Percentiles rank a stretch among this genome's conserved stretches.
phyloP scores from a whole-genome alignment of 352 stramenopile species.

The Globisporangium heterothallicum region DNA sequence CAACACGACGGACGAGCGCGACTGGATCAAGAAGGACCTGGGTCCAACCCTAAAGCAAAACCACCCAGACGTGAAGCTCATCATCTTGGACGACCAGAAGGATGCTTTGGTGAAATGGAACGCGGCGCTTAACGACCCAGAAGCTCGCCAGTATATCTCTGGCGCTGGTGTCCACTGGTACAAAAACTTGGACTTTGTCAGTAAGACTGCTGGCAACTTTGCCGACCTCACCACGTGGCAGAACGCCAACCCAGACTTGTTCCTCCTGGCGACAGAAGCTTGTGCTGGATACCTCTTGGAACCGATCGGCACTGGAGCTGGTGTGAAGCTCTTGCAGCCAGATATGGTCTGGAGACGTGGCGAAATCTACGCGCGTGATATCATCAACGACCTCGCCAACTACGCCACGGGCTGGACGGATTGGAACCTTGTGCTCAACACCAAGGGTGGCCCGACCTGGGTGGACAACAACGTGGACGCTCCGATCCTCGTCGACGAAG shows the following conservation, averaged over 20 bases:
- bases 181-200: constrained; percentile 53
- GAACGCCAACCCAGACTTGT: constrained; percentile 52
- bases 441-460: constrained; percentile 68
- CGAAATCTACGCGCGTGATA: constrained; percentile 80
- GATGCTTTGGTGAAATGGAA: constrained; percentile 40
- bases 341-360: constrained; percentile 54
- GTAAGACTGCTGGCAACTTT: constrained; percentile 40
- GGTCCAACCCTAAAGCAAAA: constrained; percentile 56
- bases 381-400: constrained; percentile 83
- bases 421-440: constrained; percentile 87
- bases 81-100: constrained; percentile 85
- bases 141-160: constrained; percentile 65
- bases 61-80: constrained; percentile 78
- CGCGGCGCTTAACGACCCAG: constrained; percentile 35
- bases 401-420: constrained; percentile 78
- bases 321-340: constrained; percentile 37
- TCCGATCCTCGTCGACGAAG: constrained; percentile 65
- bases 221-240: constrained; percentile 46
- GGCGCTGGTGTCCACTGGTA: constrained; percentile 88
- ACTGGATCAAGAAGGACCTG: constrained; percentile 78
- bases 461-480: constrained; percentile 59
- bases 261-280: constrained; percentile 82
- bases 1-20: constrained; percentile 29
- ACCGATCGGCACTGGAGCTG: constrained; percentile 37
- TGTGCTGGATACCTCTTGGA: constrained; percentile 60